Conservation (phyloP, 75 land plant species). For the Cunninghamia lanceolata region DNA sequence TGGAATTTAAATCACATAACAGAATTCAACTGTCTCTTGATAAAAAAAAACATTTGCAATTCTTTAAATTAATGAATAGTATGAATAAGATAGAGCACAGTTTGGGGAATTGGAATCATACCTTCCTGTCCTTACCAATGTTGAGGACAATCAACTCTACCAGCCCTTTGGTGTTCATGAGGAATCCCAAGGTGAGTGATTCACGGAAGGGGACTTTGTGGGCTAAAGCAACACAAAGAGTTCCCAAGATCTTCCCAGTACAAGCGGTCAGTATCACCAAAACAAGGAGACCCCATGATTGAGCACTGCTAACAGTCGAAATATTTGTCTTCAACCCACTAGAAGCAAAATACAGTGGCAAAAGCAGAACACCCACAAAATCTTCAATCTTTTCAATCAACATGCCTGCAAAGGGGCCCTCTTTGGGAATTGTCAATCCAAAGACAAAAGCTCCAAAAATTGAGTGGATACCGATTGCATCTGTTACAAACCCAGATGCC, state of each 20-base stretch:
- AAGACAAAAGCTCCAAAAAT: constrained; percentile 71
- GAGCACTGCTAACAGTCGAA: constrained; percentile 29
- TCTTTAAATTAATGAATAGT: background rate
- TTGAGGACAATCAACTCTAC: constrained; percentile 86
- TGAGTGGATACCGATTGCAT: constrained; percentile 67
- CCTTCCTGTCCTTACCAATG: constrained; percentile 66
- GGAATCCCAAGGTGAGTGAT: constrained; percentile 49
- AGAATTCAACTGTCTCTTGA: too few species aligned
- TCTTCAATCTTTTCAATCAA: constrained; percentile 66
- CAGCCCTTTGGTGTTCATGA: constrained; percentile 79
- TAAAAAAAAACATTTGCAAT: too few species aligned
- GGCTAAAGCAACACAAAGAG: constrained; percentile 30
- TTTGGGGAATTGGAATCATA: background rate
- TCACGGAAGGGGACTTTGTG: constrained; percentile 32
- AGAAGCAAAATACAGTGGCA: constrained; percentile 66
- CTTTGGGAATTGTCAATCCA: constrained; percentile 56
- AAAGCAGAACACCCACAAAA: constrained; percentile 46
- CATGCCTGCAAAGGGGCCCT: constrained; percentile 41
- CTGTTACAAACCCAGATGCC: constrained; percentile 52
- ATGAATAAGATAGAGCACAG: background rate
- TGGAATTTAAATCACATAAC: background rate
- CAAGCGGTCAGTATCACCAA: constrained; percentile 52
- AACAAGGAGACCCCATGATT: constrained; percentile 51
- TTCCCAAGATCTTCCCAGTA: constrained; percentile 60
- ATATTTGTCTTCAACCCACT: constrained; percentile 75